These are phyloP conservation scores for Waltergamsia citrina DNA, from an alignment of 2,329 filamentous ascomycete species.

Conservation along the genomic window DNA sequence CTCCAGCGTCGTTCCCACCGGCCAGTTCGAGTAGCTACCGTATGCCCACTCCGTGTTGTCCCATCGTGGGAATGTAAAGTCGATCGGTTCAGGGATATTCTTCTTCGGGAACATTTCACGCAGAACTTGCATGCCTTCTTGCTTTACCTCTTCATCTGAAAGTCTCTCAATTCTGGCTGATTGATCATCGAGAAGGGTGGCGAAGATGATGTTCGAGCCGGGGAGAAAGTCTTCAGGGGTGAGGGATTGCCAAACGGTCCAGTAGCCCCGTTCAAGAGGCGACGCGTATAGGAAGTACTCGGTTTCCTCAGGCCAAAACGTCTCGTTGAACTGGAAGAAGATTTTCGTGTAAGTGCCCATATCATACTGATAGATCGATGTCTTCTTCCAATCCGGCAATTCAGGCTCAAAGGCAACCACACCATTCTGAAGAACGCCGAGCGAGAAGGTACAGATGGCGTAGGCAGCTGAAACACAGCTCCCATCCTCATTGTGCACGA, in stretches of 20 bases:
- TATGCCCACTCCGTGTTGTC: constrained; percentile 30
- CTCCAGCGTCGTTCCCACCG: constrained; percentile 50
- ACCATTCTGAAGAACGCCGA: constrained; percentile 58
- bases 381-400: constrained; percentile 55
- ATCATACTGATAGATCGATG: constrained; percentile 52
- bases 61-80: constrained; percentile 47
- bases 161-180: constrained; percentile 51
- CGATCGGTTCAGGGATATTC: constrained; percentile 47
- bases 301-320: constrained; percentile 47
- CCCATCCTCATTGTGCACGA: constrained; percentile 43
- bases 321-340: constrained; percentile 58
- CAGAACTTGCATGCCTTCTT: constrained; percentile 47
- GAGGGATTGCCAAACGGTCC: constrained; percentile 55
- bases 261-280: constrained; percentile 28
- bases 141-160: constrained; percentile 44
- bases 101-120: constrained; percentile 50
- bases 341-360: constrained; percentile 70
- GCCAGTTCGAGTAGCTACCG: constrained; percentile 62
- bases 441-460: constrained; percentile 57
- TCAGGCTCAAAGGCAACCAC: constrained; percentile 46
- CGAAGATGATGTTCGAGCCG: constrained; percentile 56
- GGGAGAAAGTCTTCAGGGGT: constrained; percentile 46
- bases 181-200: constrained; percentile 47
- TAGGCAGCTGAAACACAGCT: constrained; percentile 49
- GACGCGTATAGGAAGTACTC: constrained; percentile 37